Evolutionary conservation across 2,329 filamentous ascomycete species (phyloP).

Genomic region (Pseudofabraea citricarpa): DNA sequence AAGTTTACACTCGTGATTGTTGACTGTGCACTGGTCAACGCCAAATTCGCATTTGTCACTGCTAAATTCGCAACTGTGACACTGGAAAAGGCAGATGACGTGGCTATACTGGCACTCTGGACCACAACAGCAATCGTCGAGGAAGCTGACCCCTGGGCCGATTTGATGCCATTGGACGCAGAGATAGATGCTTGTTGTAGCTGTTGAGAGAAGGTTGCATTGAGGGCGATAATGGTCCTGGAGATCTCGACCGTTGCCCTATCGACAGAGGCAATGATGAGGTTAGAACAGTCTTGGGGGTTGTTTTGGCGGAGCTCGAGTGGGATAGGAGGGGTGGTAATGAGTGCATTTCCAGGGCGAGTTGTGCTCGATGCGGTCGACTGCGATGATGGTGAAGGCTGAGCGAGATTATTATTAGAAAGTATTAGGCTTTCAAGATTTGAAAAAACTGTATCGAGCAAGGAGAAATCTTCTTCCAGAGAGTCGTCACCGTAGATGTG

Average conservation of each 20-base stretch:
- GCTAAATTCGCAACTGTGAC: conserved; percentile 9
- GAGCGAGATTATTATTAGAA: conserved; percentile 8
- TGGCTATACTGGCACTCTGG: conserved; percentile 9
- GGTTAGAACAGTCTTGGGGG: conserved; percentile 11
- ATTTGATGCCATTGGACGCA: conserved; percentile 10
- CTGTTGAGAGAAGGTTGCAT: conserved; percentile 16
- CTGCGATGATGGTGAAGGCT: neutral
- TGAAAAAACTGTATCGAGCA: neutral
- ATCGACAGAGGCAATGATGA: conserved; percentile 14
- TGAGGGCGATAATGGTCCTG: conserved; percentile 15
- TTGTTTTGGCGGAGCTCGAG: conserved; percentile 14
- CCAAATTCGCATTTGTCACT: conserved; percentile 7
- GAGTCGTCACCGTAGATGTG: conserved; percentile 8
- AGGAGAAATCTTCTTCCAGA: conserved; percentile 8
- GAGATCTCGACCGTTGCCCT: conserved; percentile 16
- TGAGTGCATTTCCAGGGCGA: conserved; percentile 6
- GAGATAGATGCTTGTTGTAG: conserved; percentile 11
- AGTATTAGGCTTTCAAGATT: conserved; percentile 6
- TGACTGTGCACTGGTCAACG: conserved; percentile 7
- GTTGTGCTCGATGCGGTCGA: conserved; percentile 1
- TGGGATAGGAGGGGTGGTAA: conserved; percentile 6
- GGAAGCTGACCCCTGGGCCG: conserved; percentile 9
- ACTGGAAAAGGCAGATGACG: conserved; percentile 11
- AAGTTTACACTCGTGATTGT: conserved; percentile 1
- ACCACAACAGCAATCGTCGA: conserved; percentile 6